phyloP scores from a whole-genome alignment of 2,329 filamentous ascomycete genomes.

The Clarireedia monteithiana region DNA sequence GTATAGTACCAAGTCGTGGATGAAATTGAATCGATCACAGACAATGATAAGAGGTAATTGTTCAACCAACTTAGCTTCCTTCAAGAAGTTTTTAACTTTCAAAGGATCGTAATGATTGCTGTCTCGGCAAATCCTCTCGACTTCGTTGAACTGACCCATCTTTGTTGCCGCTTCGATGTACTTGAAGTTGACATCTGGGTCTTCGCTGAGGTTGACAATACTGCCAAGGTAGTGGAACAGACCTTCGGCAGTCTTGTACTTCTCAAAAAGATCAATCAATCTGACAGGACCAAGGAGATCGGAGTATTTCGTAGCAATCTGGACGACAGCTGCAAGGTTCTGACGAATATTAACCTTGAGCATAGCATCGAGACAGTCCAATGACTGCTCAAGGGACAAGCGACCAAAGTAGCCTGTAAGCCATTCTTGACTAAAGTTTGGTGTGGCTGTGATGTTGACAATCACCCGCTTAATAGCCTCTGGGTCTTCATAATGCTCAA shows the following conservation, averaged over 20 bases:
- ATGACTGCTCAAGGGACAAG: slow-evolving; percentile 87
- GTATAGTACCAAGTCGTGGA: slow-evolving; percentile 92
- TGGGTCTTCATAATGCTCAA: slow-evolving; percentile 93
- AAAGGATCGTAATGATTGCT: slow-evolving; percentile 47
- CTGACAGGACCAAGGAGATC: slow-evolving; percentile 83
- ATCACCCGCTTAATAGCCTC: slow-evolving; percentile 84
- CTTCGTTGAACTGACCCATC: slow-evolving; percentile 89
- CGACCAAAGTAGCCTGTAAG: slow-evolving; percentile 87
- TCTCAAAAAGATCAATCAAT: slow-evolving; percentile 91
- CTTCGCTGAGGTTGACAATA: slow-evolving; percentile 94
- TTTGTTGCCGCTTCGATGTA: slow-evolving; percentile 96
- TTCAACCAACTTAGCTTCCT: slow-evolving; percentile 86
- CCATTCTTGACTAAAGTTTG: slow-evolving; percentile 88
- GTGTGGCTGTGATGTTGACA: slow-evolving; percentile 70
- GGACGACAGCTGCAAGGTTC: slow-evolving; percentile 89
- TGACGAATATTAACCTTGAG: slow-evolving; percentile 93
- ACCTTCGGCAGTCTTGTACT: slow-evolving; percentile 94
- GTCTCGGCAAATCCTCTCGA: slow-evolving; percentile 94
- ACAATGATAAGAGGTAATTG: slow-evolving; percentile 96
- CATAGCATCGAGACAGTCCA: slow-evolving; percentile 95
- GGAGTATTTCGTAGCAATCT: slow-evolving; percentile 95
- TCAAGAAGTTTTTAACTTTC: slow-evolving; percentile 98
- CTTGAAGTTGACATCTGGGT: slow-evolving; percentile 96
- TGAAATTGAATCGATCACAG: slow-evolving; percentile 98
- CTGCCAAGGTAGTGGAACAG: slow-evolving; percentile 98